Conservation (phyloP, 805 yeast genomes). For the Metschnikowia koreensis region DNA sequence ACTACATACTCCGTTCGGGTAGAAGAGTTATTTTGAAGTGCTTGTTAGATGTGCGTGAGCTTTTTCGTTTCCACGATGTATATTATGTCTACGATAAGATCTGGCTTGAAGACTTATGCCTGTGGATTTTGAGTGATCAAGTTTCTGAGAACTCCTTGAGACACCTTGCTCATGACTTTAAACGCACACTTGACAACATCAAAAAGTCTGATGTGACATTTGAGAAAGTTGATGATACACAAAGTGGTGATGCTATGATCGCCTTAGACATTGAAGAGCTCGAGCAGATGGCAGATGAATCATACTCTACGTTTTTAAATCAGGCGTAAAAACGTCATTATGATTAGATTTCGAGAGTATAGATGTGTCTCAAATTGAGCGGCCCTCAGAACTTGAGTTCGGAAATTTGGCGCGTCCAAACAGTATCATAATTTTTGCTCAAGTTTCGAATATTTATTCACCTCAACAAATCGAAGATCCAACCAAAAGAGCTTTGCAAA, state of each 20-base stretch:
- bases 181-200: slow-evolving; percentile 39
- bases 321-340: not conserved
- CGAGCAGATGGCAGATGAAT: slow-evolving; percentile 19
- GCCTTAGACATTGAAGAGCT: slow-evolving; percentile 17
- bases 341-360: too few species aligned
- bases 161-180: slow-evolving; percentile 64
- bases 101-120: slow-evolving; percentile 70
- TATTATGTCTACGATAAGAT: slow-evolving; percentile 82
- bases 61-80: slow-evolving; percentile 78
- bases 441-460: too few species aligned
- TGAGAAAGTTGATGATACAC: slow-evolving; percentile 44
- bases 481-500: too few species aligned
- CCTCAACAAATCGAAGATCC: too few species aligned
- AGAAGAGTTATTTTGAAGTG: slow-evolving; percentile 60
- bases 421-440: too few species aligned
- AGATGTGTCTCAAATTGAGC: too few species aligned
- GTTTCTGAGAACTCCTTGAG: slow-evolving; percentile 60
- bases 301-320: slow-evolving; percentile 6
- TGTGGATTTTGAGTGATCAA: slow-evolving; percentile 65
- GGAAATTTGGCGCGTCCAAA: too few species aligned
- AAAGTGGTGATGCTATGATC: slow-evolving; percentile 20
- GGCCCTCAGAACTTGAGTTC: too few species aligned
- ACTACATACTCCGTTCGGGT: slow-evolving; percentile 64
- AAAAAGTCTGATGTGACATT: slow-evolving; percentile 50
- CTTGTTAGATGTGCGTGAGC: slow-evolving; percentile 60